Evolutionary conservation across 2,329 filamentous ascomycete species (phyloP).

Genomic region (Parafenestella ontariensis): DNA sequence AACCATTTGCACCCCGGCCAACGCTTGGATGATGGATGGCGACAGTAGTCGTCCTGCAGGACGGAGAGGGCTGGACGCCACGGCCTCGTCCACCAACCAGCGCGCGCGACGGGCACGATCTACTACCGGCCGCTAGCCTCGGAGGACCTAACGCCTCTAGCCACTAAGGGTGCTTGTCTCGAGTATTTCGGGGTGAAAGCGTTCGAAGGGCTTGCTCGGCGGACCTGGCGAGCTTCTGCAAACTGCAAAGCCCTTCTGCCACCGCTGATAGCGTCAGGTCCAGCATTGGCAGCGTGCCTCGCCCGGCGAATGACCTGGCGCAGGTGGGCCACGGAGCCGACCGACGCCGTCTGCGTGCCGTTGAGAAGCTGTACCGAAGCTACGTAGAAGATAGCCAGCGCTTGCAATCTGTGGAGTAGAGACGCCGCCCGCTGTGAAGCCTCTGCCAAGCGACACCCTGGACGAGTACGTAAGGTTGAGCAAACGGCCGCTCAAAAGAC

Average conservation of each 20-base stretch:
- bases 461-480: constrained; percentile 17
- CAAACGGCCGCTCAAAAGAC: constrained; percentile 13
- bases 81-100: constrained; percentile 37
- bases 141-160: constrained; percentile 37
- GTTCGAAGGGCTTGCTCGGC: constrained; percentile 33
- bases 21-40: constrained; percentile 35
- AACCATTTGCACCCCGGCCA: constrained; percentile 29
- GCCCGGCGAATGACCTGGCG: constrained; percentile 31
- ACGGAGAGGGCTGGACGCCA: constrained; percentile 46
- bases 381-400: constrained; percentile 41
- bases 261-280: constrained; percentile 38
- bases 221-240: constrained; percentile 30
- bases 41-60: constrained; percentile 40
- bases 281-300: constrained; percentile 18
- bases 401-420: constrained; percentile 33
- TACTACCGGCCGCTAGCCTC: constrained; percentile 44
- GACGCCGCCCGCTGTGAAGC: constrained; percentile 33
- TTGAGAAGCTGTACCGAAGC: constrained; percentile 45
- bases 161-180: constrained; percentile 36
- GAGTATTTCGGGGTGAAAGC: constrained; percentile 22
- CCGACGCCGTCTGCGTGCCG: constrained; percentile 37
- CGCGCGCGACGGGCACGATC: constrained; percentile 29
- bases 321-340: constrained; percentile 39
- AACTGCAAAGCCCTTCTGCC: constrained; percentile 26
- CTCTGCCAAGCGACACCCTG: constrained; percentile 24